A percentile compares a stretch with the other conserved stretches of the same genome.
Evolutionary conservation across 805 yeast genomes (phyloP).

Genomic region (Metschnikowia picachoensis): DNA sequence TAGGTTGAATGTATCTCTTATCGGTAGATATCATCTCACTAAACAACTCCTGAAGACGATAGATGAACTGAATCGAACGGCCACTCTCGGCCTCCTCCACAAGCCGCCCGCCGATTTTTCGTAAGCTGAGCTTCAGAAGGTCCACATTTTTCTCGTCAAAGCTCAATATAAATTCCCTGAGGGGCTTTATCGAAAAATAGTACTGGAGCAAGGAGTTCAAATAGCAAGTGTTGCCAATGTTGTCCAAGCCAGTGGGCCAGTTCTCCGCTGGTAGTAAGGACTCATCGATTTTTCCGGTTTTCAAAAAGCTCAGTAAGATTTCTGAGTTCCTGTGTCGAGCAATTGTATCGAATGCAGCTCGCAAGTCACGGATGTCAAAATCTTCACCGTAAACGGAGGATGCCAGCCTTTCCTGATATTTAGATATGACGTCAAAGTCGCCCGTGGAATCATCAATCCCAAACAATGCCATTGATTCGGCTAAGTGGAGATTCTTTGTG

Average conservation of each 20-base stretch:
- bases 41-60: constrained; percentile 67
- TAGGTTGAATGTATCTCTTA: constrained; percentile 70
- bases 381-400: constrained; percentile 19
- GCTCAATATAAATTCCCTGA: constrained; percentile 59
- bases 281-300: constrained; percentile 60
- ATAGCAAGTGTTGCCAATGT: constrained; percentile 89
- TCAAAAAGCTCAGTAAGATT: constrained; percentile 52
- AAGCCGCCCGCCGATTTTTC: constrained; percentile 84
- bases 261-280: constrained; percentile 54
- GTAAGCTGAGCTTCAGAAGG: constrained; percentile 14
- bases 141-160: constrained; percentile 41
- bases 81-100: constrained; percentile 77
- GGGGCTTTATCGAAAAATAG: constrained; percentile 80
- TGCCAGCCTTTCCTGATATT: constrained; percentile 42
- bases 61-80: constrained; percentile 78
- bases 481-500: constrained; percentile 20
- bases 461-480: constrained; percentile 44
- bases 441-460: constrained; percentile 49
- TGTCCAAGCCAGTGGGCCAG: constrained; percentile 90
- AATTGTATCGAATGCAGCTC: constrained; percentile 54
- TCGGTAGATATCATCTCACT: constrained; percentile 61
- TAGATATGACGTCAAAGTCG: constrained; percentile 53
- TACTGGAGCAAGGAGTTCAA: constrained; percentile 87
- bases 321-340: constrained; percentile 54
- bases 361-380: constrained; percentile 50